Evolutionary conservation across 805 yeast genomes (phyloP).

Genomic region (Ascoidea rubescens): DNA sequence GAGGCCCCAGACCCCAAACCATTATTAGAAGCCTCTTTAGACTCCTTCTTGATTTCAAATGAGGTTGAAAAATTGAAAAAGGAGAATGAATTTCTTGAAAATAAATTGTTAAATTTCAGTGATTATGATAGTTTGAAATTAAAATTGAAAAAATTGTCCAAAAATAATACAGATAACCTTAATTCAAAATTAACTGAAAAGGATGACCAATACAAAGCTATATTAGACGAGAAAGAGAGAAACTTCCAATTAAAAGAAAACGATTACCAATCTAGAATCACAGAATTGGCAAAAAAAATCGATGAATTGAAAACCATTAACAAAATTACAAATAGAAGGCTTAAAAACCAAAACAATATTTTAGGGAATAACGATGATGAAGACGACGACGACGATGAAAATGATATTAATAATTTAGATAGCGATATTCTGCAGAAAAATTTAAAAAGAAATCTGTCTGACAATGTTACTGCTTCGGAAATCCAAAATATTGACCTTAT

Average conservation of each 20-base stretch:
- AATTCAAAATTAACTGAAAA: slow-evolving; percentile 47
- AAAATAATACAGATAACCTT: slow-evolving; percentile 39
- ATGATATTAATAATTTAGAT: neutral
- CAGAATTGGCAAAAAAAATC: slow-evolving; percentile 37
- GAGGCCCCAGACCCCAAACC: slow-evolving; percentile 94
- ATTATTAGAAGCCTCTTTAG: slow-evolving; percentile 54
- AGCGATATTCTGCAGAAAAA: no score
- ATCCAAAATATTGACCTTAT: neutral
- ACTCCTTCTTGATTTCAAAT: slow-evolving; percentile 39
- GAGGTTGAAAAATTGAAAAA: slow-evolving; percentile 37
- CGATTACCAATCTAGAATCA: slow-evolving; percentile 34
- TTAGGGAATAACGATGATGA: slow-evolving; percentile 9
- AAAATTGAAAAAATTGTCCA: slow-evolving; percentile 46
- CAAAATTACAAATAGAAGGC: slow-evolving; percentile 50
- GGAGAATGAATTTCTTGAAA: slow-evolving; percentile 31
- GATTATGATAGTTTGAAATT: slow-evolving; percentile 70
- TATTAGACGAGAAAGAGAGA: slow-evolving; percentile 58
- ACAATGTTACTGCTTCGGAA: no score
- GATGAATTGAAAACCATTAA: slow-evolving; percentile 52
- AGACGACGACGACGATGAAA: neutral
- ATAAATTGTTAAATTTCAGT: slow-evolving; percentile 47
- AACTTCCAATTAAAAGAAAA: slow-evolving; percentile 52
- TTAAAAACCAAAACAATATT: slow-evolving; percentile 32
- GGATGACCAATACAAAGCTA: slow-evolving; percentile 56
- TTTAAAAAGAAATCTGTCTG: no score